phyloP scores from a whole-genome alignment of 2,329 filamentous ascomycete species.

The Alternaria gaisen region DNA sequence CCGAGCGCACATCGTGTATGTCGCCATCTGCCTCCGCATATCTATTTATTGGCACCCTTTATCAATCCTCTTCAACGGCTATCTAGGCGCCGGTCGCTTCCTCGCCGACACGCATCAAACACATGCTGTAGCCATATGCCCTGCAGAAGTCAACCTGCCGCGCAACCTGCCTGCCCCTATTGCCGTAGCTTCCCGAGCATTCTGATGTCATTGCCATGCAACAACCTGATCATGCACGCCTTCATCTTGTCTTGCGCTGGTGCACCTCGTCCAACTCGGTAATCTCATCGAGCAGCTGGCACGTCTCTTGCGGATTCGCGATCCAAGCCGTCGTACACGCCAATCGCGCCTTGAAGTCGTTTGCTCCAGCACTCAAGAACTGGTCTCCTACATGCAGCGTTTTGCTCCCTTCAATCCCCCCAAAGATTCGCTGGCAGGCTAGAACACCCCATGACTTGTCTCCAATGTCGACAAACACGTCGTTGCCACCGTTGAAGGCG shows the following conservation, averaged over 20 bases:
- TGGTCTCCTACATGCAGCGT: conserved; percentile 96
- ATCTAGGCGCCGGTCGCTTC: neutral
- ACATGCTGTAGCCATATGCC: neutral
- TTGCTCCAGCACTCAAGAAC: conserved; percentile 86
- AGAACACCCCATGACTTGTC: conserved; percentile 97
- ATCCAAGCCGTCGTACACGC: conserved; percentile 98
- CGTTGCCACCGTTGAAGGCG: conserved; percentile 95
- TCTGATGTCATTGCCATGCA: conserved; percentile 10
- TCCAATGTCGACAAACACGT: conserved; percentile 98
- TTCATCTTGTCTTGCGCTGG: conserved; percentile 47
- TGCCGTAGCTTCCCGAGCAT: neutral
- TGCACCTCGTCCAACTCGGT: conserved; percentile 54
- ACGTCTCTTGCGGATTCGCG: conserved; percentile 89
- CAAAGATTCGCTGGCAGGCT: conserved; percentile 91
- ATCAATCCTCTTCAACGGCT: conserved; percentile 3
- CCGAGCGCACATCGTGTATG: conserved; percentile 8
- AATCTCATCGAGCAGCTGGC: conserved; percentile 87
- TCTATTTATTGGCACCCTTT: neutral
- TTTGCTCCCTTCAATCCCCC: conserved; percentile 74
- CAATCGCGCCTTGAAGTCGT: conserved; percentile 94
- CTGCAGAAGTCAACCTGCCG: neutral
- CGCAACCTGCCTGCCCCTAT: neutral
- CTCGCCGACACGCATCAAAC: neutral
- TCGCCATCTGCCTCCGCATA: conserved; percentile 9
- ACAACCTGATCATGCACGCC: neutral